A percentile compares a stretch with the other conserved stretches of the same genome.
These are phyloP conservation scores for Halophytophthora batemanensis DNA, from an alignment of 352 stramenopile species.

Conservation along the genomic window DNA sequence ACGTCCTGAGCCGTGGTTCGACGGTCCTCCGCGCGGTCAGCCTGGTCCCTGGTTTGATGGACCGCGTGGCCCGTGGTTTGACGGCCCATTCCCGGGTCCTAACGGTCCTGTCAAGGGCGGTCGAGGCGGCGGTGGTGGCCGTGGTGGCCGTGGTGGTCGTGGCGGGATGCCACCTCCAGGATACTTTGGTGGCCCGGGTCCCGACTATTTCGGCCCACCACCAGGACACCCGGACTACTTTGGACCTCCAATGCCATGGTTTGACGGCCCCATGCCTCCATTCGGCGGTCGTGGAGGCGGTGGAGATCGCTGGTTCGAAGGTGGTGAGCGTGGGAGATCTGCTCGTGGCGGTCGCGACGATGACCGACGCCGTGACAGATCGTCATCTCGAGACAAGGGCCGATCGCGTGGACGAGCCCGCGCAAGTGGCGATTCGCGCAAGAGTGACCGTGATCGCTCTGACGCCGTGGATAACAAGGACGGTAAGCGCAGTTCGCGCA, in stretches of 20 bases:
- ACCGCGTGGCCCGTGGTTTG: slow-evolving; percentile 71
- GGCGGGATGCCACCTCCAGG: slow-evolving; percentile 57
- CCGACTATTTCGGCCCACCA: slow-evolving; percentile 72
- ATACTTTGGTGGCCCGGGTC: slow-evolving; percentile 67
- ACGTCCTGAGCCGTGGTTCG: slow-evolving; percentile 63
- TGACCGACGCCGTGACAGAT: slow-evolving; percentile 41
- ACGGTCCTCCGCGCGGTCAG: slow-evolving; percentile 51
- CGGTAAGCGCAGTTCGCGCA: slow-evolving; percentile 16
- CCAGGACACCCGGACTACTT: slow-evolving; percentile 79
- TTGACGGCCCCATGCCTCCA: slow-evolving; percentile 52
- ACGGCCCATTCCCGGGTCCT: slow-evolving; percentile 63
- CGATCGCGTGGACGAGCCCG: slow-evolving; percentile 23
- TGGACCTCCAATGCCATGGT: slow-evolving; percentile 63
- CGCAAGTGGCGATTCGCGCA: slow-evolving; percentile 23
- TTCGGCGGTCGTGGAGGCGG: slow-evolving; percentile 44
- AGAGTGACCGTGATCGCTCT: slow-evolving; percentile 31
- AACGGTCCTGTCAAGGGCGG: slow-evolving; percentile 44
- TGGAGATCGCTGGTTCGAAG: slow-evolving; percentile 43
- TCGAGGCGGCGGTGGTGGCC: slow-evolving; percentile 39
- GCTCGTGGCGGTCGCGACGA: slow-evolving; percentile 35
- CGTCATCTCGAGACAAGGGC: slow-evolving; percentile 27
- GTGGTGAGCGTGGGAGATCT: slow-evolving; percentile 26
- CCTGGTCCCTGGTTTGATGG: slow-evolving; percentile 78
- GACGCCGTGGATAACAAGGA: slow-evolving; percentile 28
- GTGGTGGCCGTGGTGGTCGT: slow-evolving; percentile 20